phyloP scores from a whole-genome alignment of 768 basidiomycete genomes.

The Tephrocybe sp. region DNA sequence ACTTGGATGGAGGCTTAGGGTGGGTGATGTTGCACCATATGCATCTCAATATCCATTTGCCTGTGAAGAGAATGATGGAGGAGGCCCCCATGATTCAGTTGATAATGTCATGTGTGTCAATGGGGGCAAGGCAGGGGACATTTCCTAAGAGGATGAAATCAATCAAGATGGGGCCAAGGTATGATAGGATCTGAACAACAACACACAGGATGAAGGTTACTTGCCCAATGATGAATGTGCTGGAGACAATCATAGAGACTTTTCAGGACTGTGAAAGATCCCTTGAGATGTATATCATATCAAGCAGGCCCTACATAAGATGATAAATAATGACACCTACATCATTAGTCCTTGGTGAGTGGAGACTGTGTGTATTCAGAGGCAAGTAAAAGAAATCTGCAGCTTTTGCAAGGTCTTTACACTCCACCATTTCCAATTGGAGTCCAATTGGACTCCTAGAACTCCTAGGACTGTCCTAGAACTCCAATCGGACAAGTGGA shows the following conservation, averaged over 20 bases:
- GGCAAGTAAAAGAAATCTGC: too few relatives aligned
- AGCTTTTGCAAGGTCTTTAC: too few relatives aligned
- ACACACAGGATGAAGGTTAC: slow-evolving; percentile 24
- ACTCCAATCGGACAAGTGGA: too few relatives aligned
- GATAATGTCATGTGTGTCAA: slow-evolving; percentile 23
- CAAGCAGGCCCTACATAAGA: too few relatives aligned
- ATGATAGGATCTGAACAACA: slow-evolving; percentile 22
- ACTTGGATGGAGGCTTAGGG: slow-evolving; percentile 13
- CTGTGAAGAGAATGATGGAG: slow-evolving; percentile 7
- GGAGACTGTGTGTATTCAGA: too few relatives aligned
- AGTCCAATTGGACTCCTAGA: too few relatives aligned
- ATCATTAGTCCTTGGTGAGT: too few relatives aligned
- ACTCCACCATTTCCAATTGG: too few relatives aligned
- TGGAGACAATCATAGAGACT: slow-evolving; percentile 7
- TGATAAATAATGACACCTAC: too few relatives aligned
- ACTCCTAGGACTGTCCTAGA: too few relatives aligned
- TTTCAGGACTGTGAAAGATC: too few relatives aligned
- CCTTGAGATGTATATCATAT: too few relatives aligned
- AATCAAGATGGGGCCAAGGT: slow-evolving; percentile 19
- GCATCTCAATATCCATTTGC: slow-evolving; percentile 20
- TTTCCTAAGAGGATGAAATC: slow-evolving; percentile 20
- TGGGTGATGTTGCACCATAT: slow-evolving; percentile 12
- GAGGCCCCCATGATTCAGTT: slow-evolving; percentile 20
- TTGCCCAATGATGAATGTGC: slow-evolving; percentile 17
- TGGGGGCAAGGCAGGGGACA: slow-evolving; percentile 19